Base-by-base conservation (phyloP, 2,329 filamentous ascomycete species). In the Colletotrichum sp. region DNA sequence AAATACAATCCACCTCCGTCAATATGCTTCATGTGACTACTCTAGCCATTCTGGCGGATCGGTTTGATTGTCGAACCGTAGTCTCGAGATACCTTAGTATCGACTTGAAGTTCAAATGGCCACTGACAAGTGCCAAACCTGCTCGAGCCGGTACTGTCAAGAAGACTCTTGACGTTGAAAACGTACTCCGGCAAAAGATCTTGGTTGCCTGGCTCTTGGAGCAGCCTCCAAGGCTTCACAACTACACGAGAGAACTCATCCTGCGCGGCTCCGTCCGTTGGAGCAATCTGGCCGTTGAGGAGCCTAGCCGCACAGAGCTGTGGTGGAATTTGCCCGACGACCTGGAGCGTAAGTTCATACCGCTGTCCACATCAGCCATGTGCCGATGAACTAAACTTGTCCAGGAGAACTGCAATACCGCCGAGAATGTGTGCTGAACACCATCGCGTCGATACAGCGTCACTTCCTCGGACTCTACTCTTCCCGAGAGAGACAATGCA, bases 321-420 rank as follows among this genome's bases (percentile, higher is more conserved):
- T 96, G 94, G 94, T 95, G 93, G 93, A 91, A 94, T 81, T 83
- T 96, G 21, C 93, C 93, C 1, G 89, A 92, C 72, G 90, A 90
- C 2, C 82, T 96, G 24, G 94, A 96, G 86, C 85, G 92, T 92
- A 81, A 83, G 87, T 80, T n/a, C 32, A 26, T 7, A 34, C 21
- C 12, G 13, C 26, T 28, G 32, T 7, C 78, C 65, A 60, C 48
- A 26, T 26, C 24, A 28, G 60, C 24, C 9, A 13, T 8, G 14
- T 52, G 39, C 60, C n/a, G 30, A 12, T 14, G 43, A 61, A 36
- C 70, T 75, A 34, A 75, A 57, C 10, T 57, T 21, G 8, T 30
- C 8, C 73, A 93, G 92, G 91, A 72, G 94, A 95, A 81, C 86
- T 96, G 6, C 90, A 92, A 48, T 88, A 89, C 78, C 91, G 94